These are phyloP conservation scores for Pseudopyrenochaeta lycopersici DNA, from an alignment of 2,329 filamentous ascomycete species.

Conservation along the genomic window DNA sequence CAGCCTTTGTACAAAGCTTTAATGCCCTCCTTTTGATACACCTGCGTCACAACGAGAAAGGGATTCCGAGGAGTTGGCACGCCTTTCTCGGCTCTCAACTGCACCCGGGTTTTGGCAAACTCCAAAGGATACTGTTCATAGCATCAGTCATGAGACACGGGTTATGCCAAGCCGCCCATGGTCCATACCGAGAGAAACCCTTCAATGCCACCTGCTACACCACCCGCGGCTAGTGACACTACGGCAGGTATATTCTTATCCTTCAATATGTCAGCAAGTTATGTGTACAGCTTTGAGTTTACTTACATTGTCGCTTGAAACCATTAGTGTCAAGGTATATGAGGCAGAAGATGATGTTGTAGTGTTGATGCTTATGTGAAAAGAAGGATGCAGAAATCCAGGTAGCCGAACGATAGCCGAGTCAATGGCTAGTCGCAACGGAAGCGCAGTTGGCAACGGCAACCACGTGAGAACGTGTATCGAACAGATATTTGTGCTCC, in stretches of 20 bases:
- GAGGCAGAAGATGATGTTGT: slow-evolving; percentile 19
- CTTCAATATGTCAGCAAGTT: slow-evolving; percentile 21
- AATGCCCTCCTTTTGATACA: slow-evolving; percentile 65
- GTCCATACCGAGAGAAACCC: slow-evolving; percentile 45
- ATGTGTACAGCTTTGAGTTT: neutral
- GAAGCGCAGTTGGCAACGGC: neutral
- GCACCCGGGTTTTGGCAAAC: slow-evolving; percentile 72
- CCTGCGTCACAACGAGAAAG: slow-evolving; percentile 64
- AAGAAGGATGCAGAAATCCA: slow-evolving; percentile 13
- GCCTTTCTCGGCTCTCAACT: slow-evolving; percentile 60
- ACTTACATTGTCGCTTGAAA: slow-evolving; percentile 40
- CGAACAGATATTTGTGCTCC: too few relatives aligned
- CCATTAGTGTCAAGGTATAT: slow-evolving; percentile 29
- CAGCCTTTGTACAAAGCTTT: slow-evolving; percentile 71
- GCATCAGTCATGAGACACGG: slow-evolving; percentile 16
- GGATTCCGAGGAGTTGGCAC: slow-evolving; percentile 63
- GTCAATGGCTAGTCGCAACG: slow-evolving; percentile 14
- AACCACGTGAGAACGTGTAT: slow-evolving; percentile 7
- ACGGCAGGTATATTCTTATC: slow-evolving; percentile 49
- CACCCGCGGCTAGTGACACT: slow-evolving; percentile 50
- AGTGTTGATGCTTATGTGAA: slow-evolving; percentile 14
- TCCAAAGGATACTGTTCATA: slow-evolving; percentile 66
- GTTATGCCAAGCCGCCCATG: neutral
- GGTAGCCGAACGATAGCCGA: slow-evolving; percentile 26
- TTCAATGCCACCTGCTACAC: slow-evolving; percentile 51